Percentiles rank a stretch among this genome's conserved stretches.
phyloP scores from a whole-genome alignment of 257 asterid genomes.

The Ballota nigra region DNA sequence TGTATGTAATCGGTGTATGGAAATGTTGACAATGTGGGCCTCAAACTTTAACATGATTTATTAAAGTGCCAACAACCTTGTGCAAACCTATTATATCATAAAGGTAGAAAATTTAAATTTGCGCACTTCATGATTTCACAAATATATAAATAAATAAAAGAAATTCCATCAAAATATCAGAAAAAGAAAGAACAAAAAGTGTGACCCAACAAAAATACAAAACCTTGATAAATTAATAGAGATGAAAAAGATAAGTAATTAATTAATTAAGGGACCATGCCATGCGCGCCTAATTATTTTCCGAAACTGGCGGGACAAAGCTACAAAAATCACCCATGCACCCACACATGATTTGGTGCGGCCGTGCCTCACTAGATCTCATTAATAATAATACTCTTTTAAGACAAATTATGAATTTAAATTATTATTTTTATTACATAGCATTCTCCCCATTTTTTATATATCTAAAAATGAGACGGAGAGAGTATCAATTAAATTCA shows the following conservation, averaged over 20 bases:
- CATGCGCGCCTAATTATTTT: background rate
- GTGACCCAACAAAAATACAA: background rate
- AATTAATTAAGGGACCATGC: slow-evolving; percentile 9
- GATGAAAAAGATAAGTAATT: background rate
- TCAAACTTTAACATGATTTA: background rate
- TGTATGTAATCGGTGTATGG: no score
- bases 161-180: background rate
- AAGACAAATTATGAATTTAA: no score
- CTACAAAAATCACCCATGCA: background rate
- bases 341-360: background rate
- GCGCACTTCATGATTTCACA: background rate
- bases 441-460: no score
- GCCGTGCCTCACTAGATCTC: background rate
- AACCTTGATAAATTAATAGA: background rate
- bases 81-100: no score
- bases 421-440: no score
- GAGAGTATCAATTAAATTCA: no score
- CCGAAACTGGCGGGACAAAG: background rate
- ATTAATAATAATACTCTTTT: no score
- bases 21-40: background rate
- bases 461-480: no score
- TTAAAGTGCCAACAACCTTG: background rate
- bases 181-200: background rate
- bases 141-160: background rate
- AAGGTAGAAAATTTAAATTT: no score